These are phyloP conservation scores for Boletus bicolor DNA, from an alignment of 768 basidiomycete genomes.

Conservation along the genomic window DNA sequence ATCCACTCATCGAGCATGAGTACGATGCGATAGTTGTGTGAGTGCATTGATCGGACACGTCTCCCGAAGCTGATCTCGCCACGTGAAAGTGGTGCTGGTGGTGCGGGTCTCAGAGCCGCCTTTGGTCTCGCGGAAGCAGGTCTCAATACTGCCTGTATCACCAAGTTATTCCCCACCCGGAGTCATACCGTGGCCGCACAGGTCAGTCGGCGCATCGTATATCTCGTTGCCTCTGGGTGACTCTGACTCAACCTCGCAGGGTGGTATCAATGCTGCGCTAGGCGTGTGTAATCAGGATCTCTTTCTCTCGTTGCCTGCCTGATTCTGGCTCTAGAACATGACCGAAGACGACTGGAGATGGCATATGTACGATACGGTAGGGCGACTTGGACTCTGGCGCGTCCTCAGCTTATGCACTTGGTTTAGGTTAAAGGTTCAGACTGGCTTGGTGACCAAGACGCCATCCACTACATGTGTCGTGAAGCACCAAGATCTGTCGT, in stretches of 20 bases:
- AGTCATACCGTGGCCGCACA: slow-evolving; percentile 99
- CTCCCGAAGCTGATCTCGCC: slow-evolving; percentile 10
- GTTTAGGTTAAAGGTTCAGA: slow-evolving; percentile 94
- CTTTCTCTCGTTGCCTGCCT: slow-evolving; percentile 6
- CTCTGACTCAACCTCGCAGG: slow-evolving; percentile 43
- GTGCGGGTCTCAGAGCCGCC: slow-evolving; percentile 95
- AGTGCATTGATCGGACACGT: slow-evolving; percentile 35
- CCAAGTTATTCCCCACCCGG: slow-evolving; percentile 97
- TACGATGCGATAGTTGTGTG: slow-evolving; percentile 99
- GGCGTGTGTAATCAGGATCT: slow-evolving; percentile 54
- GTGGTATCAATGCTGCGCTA: slow-evolving; percentile 97
- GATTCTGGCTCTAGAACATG: slow-evolving; percentile 67
- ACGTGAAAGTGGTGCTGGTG: slow-evolving; percentile 83
- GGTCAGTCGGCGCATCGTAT: slow-evolving; percentile 38
- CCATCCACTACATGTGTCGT: slow-evolving; percentile 99
- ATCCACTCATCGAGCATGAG: slow-evolving; percentile 97
- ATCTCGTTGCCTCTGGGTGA: background rate
- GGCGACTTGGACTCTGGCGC: slow-evolving; percentile 26
- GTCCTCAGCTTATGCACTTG: slow-evolving; percentile 16
- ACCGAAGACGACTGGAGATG: slow-evolving; percentile 99
- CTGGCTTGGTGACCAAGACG: slow-evolving; percentile 99
- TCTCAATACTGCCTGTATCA: slow-evolving; percentile 98
- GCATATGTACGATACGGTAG: slow-evolving; percentile 96
- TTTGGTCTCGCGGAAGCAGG: slow-evolving; percentile 98
- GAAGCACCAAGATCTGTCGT: slow-evolving; percentile 94